phyloP scores from a whole-genome alignment of 2,329 filamentous ascomycete species.

The Diaporthe citri region DNA sequence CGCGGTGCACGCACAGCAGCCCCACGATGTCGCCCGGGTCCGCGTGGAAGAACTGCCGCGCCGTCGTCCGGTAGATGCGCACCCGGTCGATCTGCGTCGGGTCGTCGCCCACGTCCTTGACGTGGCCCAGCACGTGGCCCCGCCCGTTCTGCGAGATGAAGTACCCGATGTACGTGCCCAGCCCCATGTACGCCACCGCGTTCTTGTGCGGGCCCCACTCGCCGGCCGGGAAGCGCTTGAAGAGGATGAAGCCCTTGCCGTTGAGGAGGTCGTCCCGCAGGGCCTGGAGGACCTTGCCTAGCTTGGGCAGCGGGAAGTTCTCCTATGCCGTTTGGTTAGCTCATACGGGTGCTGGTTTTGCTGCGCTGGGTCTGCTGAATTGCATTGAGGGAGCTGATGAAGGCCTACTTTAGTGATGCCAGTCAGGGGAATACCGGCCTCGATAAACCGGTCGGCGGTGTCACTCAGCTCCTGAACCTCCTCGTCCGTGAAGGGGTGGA shows the following conservation, averaged over 20 bases:
- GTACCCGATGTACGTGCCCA: conserved; percentile 88
- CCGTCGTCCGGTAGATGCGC: conserved; percentile 90
- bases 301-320: conserved; percentile 59
- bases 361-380: not conserved
- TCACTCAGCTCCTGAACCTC: conserved; percentile 77
- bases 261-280: conserved; percentile 68
- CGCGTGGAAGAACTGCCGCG: conserved; percentile 86
- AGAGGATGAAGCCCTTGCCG: conserved; percentile 90
- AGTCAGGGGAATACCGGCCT: conserved; percentile 74
- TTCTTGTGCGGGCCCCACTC: conserved; percentile 84
- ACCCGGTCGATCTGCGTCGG: conserved; percentile 85
- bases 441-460: conserved; percentile 78
- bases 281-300: conserved; percentile 51
- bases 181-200: conserved; percentile 90
- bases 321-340: conserved; percentile 43
- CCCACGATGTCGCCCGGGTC: conserved; percentile 89
- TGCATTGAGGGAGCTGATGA: not conserved
- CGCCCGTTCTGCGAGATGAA: conserved; percentile 88
- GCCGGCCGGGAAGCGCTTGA: conserved; percentile 84
- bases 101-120: conserved; percentile 90
- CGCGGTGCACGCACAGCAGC: conserved; percentile 82
- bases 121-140: conserved; percentile 88
- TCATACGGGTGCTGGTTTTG: not conserved
- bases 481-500: conserved; percentile 74
- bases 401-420: conserved; percentile 64